These are phyloP conservation scores for Sugiyamaella smithiae DNA, from an alignment of 805 yeast species.

Conservation along the genomic window DNA sequence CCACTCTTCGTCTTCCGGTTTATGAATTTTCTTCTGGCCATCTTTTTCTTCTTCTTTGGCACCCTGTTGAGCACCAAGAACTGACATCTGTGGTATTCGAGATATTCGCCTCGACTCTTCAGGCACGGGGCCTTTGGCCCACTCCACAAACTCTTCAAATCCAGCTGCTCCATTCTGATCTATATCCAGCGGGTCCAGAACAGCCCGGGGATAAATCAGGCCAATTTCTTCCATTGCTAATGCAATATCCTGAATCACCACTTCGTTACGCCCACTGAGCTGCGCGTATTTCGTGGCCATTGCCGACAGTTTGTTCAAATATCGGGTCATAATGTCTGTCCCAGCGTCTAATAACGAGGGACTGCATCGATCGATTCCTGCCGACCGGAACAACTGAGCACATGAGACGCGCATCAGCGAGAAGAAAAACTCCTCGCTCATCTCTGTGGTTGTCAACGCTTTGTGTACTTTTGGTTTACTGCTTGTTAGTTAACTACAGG, in stretches of 20 bases:
- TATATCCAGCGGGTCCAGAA: slow-evolving; percentile 54
- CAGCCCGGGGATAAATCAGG: slow-evolving; percentile 55
- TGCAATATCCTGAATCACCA: slow-evolving; percentile 63
- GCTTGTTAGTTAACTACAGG: too few relatives aligned
- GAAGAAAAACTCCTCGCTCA: slow-evolving; percentile 43
- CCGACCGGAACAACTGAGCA: slow-evolving; percentile 62
- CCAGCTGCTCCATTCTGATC: slow-evolving; percentile 47
- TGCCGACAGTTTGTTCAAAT: slow-evolving; percentile 51
- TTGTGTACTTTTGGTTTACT: too few relatives aligned
- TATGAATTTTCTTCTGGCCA: background rate
- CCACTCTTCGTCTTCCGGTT: slow-evolving; percentile 32
- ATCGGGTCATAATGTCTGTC: slow-evolving; percentile 73
- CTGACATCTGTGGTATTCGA: slow-evolving; percentile 11
- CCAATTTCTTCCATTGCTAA: slow-evolving; percentile 66
- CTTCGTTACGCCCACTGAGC: slow-evolving; percentile 44
- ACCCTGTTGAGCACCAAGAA: background rate
- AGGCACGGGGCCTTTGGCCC: slow-evolving; percentile 51
- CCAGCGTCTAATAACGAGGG: slow-evolving; percentile 68
- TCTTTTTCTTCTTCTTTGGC: slow-evolving; percentile 4
- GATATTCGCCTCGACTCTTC: slow-evolving; percentile 40
- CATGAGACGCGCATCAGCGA: slow-evolving; percentile 48
- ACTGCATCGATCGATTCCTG: slow-evolving; percentile 79
- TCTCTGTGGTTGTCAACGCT: too few relatives aligned
- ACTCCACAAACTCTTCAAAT: slow-evolving; percentile 49
- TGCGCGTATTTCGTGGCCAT: slow-evolving; percentile 52